Evolutionary conservation across 2,329 filamentous ascomycete genomes (phyloP), one percentile per base, ranked within the genome.

Genomic region (Paracoccidioides lutzii): DNA sequence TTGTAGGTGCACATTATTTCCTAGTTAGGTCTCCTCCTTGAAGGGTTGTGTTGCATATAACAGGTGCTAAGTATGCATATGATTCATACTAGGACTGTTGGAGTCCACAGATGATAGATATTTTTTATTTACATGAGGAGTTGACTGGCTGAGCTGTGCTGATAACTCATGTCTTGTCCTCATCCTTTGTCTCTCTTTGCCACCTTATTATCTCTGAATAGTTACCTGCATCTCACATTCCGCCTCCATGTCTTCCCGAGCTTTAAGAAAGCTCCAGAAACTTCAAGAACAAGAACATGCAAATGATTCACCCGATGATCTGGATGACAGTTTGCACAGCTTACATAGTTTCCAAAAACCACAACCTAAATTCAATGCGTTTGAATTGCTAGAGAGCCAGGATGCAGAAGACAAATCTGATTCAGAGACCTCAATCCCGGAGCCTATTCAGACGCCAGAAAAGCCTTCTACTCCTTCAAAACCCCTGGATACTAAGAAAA

Each of bases 401-500:
- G 66, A 68, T 2, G 67, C 66, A 32, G 63, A 64, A 51, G 58
- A 67, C 3, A 64, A 73, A 33, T 66, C 69, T 42, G 64, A 69
- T 37, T 62, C 67, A n/a, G 65, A 65, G 9, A 58, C 63, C 9
- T 59, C 63, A 42, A 22, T 60, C 14, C 49, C 60, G 5, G 55
- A 63, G 56, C 56, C 55, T 32, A 52, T 54, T 44, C 57, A 61
- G 50, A 52, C 56, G 8, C 45, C 59, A n/a, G 56, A 64, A 44
- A 53, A 48, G 38, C 50, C 41, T 12, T 32, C 32, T 28, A 43
- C 51, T 9, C 33, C 46, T 40, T 71, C 67, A 54, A 69, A 79
- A 76, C 71, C 75, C 59, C 82, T 78, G 66, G 85, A 83, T 66
- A 82, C 81, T 62, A 79, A 77, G 64, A 85, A 83, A 66, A 82